Evolutionary conservation across 345 rosid species (phyloP).

Genomic region (Trapa bicornis): DNA sequence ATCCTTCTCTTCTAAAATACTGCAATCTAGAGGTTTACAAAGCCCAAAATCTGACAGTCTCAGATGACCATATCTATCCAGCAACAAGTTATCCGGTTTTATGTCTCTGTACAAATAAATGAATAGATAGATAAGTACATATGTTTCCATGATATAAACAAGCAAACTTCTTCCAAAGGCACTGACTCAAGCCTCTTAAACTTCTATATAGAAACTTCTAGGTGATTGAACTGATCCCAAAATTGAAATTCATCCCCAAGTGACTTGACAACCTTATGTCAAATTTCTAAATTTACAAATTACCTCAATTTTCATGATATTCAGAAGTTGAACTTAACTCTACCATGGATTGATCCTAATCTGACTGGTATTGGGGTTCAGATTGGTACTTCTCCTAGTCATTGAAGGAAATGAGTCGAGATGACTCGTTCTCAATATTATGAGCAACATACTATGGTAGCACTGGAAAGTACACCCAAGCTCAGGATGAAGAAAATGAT

Average conservation of each 20-base stretch:
- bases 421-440: not conserved
- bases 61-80: constrained; percentile 90
- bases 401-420: not conserved
- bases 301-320: not conserved
- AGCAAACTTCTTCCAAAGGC: not conserved
- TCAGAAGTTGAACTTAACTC: not conserved
- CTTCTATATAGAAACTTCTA: not conserved
- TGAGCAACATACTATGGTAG: not conserved
- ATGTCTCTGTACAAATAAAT: constrained; percentile 4
- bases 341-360: not conserved
- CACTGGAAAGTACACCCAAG: not conserved
- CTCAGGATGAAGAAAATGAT: not conserved
- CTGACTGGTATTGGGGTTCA: not conserved
- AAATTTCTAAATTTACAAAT: not conserved
- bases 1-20: constrained; percentile 88
- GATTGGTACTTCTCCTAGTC: not conserved
- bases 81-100: constrained; percentile 64
- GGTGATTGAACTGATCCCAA: not conserved
- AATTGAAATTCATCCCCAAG: not conserved
- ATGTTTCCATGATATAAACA: not conserved
- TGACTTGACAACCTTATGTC: not conserved
- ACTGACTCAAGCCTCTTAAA: not conserved
- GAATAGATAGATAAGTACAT: not conserved
- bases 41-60: constrained; percentile 94
- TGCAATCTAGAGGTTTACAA: constrained; percentile 94